Conservation (phyloP, 78 protist genomes). For the Emiliania huxleyi region DNA sequence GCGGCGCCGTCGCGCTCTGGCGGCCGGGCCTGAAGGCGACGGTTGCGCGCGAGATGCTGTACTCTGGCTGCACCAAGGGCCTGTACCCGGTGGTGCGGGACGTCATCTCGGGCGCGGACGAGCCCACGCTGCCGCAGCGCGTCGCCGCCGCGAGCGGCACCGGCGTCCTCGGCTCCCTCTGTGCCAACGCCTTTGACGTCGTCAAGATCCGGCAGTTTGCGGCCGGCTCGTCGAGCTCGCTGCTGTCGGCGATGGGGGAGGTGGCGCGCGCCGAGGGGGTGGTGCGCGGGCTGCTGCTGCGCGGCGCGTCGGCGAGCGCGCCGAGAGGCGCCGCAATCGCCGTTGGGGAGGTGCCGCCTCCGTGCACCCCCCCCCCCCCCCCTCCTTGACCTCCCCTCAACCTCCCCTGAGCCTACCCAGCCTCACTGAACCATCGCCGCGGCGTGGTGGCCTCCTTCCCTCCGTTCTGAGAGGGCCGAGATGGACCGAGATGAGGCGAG, state of each 20-base stretch:
- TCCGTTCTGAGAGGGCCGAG: too few relatives aligned
- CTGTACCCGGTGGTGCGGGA: background rate
- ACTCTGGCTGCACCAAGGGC: background rate
- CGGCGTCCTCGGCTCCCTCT: background rate
- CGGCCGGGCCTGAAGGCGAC: background rate
- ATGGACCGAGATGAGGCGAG: too few relatives aligned
- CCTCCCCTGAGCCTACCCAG: too few relatives aligned
- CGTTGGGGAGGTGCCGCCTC: constrained; percentile 12
- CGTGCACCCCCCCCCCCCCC: too few relatives aligned
- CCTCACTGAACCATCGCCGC: too few relatives aligned
- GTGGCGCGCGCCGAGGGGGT: background rate
- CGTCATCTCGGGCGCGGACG: background rate
- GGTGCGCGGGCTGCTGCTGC: background rate
- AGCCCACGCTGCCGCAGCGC: constrained; percentile 16
- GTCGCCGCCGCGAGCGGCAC: background rate
- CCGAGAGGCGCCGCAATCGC: constrained; percentile 7
- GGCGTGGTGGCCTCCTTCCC: too few relatives aligned
- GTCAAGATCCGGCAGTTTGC: constrained; percentile 11
- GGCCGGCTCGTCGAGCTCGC: too few relatives aligned
- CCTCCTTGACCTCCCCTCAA: too few relatives aligned
- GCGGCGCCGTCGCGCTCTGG: background rate
- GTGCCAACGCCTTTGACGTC: background rate
- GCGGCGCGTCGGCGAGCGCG: background rate
- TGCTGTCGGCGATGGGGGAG: background rate
- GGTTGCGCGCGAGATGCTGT: background rate